Evolutionary conservation across 163 green algal genomes (phyloP), one percentile per base, ranked within the genome.

Genomic region (Scenedesmus sp.): DNA sequence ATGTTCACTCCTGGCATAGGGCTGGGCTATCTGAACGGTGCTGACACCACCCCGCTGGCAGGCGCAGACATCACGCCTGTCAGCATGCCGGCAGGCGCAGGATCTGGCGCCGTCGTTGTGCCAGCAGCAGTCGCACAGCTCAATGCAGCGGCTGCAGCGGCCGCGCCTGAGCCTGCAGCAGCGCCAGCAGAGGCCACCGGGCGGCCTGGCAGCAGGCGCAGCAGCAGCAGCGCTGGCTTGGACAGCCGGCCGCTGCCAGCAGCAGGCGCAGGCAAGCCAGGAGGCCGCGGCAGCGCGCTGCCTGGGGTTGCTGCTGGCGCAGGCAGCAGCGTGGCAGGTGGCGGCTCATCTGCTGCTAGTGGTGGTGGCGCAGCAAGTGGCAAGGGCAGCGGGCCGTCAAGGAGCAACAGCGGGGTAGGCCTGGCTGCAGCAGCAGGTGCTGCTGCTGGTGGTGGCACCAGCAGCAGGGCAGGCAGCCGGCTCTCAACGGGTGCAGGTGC

Each of bases 1-100:
- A 92, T 92, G 89, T 67, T 92, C 62, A 92, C 89, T 2, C 89
- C 89, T 13, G 89, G 89, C 52, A 66, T 92, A 54, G 89, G 89
- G 20, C 23, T 89, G 16, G 67, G 86, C 60, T 23, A 55, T 8
- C 10, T 6, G 7, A 34, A 9, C 67, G 7, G 67, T 46, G 23
- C 64, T 18, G 64, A 26, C 34, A 54, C 77, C 46, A 84, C 46
- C 9, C 77, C 77, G 57, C 16, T 74, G n/a, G 23, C 46, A n/a
- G 64, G 15, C 12, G 86, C 64, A 26, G 86, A 88, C 23, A 12
- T 13, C 16, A 84, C 88, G 2, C 88, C 88, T 9, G 74, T 88
- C 77, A 92, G 88, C 54, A 77, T 79, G 60, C 26, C 18, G 20
- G 74, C 73, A 79, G 70, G 8, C 23, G 23, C 73, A n/a, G n/a